A percentile compares a stretch with the other conserved stretches of the same genome.
These are phyloP conservation scores for Berkeleyomyces basicola DNA, from an alignment of 2,329 filamentous ascomycete species.

Conservation along the genomic window DNA sequence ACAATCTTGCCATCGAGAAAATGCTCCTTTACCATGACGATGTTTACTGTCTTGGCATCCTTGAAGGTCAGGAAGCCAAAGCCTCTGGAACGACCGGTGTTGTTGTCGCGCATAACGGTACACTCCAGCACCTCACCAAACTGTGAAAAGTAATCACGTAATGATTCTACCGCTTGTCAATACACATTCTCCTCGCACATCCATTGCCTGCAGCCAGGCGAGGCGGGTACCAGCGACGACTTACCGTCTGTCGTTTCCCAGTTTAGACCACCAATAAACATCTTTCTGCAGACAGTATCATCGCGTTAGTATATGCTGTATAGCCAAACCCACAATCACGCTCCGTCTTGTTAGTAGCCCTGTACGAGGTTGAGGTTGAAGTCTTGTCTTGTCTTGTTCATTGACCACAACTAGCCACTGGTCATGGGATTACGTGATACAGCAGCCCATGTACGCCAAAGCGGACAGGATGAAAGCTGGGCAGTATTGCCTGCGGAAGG, in stretches of 20 bases:
- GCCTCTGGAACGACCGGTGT: slow-evolving; percentile 80
- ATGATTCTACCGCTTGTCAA: slow-evolving; percentile 50
- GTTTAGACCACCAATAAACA: slow-evolving; percentile 98
- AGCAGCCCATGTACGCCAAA: background rate
- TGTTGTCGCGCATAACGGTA: slow-evolving; percentile 97
- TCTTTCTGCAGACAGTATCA: slow-evolving; percentile 50
- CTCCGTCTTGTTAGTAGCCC: background rate
- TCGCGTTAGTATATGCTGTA: background rate
- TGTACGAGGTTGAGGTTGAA: background rate
- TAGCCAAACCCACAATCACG: background rate
- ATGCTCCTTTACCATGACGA: slow-evolving; percentile 99
- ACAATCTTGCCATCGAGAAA: slow-evolving; percentile 97
- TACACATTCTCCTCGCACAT: background rate
- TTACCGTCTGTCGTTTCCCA: slow-evolving; percentile 98
- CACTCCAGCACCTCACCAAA: slow-evolving; percentile 96
- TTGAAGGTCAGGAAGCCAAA: slow-evolving; percentile 98
- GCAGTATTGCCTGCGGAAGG: background rate
- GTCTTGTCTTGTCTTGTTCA: background rate
- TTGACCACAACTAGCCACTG: background rate
- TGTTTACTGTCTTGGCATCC: slow-evolving; percentile 94
- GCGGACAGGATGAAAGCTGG: background rate
- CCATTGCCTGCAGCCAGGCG: background rate
- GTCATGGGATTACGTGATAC: background rate
- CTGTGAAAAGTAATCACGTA: slow-evolving; percentile 93
- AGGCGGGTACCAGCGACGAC: slow-evolving; percentile 20